These are phyloP conservation scores for Skeletonema grethae DNA, from an alignment of 108 stramenopile genomes.

Conservation along the genomic window DNA sequence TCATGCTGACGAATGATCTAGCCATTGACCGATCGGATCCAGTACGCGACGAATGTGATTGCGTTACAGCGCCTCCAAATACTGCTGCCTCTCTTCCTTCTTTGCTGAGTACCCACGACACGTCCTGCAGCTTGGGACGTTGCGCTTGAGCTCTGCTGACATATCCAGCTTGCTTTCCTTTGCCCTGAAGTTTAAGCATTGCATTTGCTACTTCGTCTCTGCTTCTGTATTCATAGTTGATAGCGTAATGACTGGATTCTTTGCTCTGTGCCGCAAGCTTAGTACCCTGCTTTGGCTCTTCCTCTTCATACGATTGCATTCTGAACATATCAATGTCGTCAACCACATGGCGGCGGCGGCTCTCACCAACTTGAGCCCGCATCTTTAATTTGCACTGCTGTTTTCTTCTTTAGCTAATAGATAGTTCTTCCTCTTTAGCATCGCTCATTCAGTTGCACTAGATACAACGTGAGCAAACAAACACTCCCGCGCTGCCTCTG, in stretches of 20 bases:
- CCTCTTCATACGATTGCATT: background rate
- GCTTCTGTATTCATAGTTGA: background rate
- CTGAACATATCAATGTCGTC: background rate
- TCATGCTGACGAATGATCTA: too few species aligned
- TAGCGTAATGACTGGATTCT: background rate
- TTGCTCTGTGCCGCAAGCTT: background rate
- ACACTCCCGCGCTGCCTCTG: too few species aligned
- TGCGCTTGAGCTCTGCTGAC: background rate
- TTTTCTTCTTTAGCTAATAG: too few species aligned
- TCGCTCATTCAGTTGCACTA: too few species aligned
- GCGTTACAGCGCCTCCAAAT: too few species aligned
- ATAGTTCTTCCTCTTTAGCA: too few species aligned
- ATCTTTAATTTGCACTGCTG: background rate
- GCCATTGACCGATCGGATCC: too few species aligned
- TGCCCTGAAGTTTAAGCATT: background rate
- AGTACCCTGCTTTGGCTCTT: background rate
- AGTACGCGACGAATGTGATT: too few species aligned
- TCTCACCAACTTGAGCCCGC: background rate
- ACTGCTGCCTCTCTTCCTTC: too few species aligned
- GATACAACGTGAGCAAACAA: too few species aligned
- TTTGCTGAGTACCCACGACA: background rate
- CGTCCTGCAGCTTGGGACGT: background rate
- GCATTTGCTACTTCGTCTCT: slow-evolving; percentile 1
- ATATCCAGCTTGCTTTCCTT: background rate
- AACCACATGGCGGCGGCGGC: background rate